phyloP scores from a whole-genome alignment of 345 rosid species.

The Camelina sativa region DNA sequence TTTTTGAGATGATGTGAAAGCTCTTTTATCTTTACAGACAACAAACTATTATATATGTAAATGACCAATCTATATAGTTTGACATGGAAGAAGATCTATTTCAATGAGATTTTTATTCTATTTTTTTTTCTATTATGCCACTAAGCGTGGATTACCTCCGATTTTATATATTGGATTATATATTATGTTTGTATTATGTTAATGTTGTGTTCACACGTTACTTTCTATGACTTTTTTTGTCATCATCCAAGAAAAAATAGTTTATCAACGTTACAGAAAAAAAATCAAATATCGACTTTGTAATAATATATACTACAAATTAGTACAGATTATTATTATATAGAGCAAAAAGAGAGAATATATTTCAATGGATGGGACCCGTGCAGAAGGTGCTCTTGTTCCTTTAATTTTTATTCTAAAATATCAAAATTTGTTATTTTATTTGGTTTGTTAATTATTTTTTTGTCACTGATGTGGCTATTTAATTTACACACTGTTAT shows the following conservation, averaged over 20 bases:
- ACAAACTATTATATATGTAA: background rate
- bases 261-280: conserved; percentile 33
- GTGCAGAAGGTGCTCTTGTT: conserved; percentile 41
- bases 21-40: background rate
- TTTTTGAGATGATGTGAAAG: background rate
- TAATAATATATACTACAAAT: conserved; percentile 28
- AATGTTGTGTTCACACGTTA: conserved; percentile 43
- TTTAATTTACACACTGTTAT: conserved; percentile 41
- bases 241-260: conserved; percentile 35
- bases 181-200: conserved; percentile 19
- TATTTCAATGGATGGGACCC: conserved; percentile 42
- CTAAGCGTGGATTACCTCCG: background rate
- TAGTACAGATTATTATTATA: conserved; percentile 16
- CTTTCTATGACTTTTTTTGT: conserved; percentile 34
- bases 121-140: no score
- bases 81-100: conserved; percentile 29
- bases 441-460: conserved; percentile 33
- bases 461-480: conserved; percentile 41
- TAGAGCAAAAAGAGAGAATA: conserved; percentile 37
- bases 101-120: conserved; percentile 18
- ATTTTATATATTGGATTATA: conserved; percentile 19
- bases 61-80: conserved; percentile 27
- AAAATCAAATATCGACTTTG: conserved; percentile 36
- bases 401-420: conserved; percentile 11
- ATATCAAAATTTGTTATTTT: conserved; percentile 18